These are phyloP conservation scores for Podosphaera leucotricha DNA, from an alignment of 2,329 filamentous ascomycete species.

Conservation along the genomic window DNA sequence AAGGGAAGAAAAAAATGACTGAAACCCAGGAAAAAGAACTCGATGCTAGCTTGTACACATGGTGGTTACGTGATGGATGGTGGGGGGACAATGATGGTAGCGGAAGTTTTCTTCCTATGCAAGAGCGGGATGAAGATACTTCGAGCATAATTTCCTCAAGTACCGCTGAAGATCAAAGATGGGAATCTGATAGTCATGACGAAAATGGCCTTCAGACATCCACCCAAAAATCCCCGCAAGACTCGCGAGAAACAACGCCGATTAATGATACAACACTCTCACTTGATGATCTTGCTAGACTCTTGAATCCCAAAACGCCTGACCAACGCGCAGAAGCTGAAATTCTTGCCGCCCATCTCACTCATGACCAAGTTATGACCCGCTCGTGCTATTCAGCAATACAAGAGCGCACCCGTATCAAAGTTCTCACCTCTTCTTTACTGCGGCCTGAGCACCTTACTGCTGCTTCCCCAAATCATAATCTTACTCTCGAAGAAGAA, in stretches of 20 bases:
- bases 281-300: constrained; percentile 45
- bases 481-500: constrained; percentile 32
- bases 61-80: constrained; percentile 65
- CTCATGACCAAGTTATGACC: constrained; percentile 50
- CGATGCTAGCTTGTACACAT: constrained; percentile 52
- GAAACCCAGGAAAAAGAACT: constrained; percentile 38
- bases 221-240: constrained; percentile 37
- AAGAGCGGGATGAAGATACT: constrained; percentile 41
- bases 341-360: constrained; percentile 58
- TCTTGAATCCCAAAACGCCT: constrained; percentile 56
- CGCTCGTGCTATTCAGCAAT: constrained; percentile 51
- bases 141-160: constrained; percentile 55
- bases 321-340: constrained; percentile 65
- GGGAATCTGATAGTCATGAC: constrained; percentile 22
- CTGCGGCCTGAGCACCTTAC: constrained; percentile 16
- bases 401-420: constrained; percentile 43
- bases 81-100: constrained; percentile 68
- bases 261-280: constrained; percentile 38
- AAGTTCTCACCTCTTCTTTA: constrained; percentile 33
- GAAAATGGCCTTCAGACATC: constrained; percentile 38
- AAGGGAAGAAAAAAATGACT: constrained; percentile 20
- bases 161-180: constrained; percentile 22
- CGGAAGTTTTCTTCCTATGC: constrained; percentile 44
- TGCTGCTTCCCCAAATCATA: constrained; percentile 14
- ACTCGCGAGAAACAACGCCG: constrained; percentile 31